A percentile compares a stretch with the other conserved stretches of the same genome.
These are phyloP conservation scores for Hypoxylon fuscum DNA, from an alignment of 495 filamentous ascomycete species.

Conservation along the genomic window DNA sequence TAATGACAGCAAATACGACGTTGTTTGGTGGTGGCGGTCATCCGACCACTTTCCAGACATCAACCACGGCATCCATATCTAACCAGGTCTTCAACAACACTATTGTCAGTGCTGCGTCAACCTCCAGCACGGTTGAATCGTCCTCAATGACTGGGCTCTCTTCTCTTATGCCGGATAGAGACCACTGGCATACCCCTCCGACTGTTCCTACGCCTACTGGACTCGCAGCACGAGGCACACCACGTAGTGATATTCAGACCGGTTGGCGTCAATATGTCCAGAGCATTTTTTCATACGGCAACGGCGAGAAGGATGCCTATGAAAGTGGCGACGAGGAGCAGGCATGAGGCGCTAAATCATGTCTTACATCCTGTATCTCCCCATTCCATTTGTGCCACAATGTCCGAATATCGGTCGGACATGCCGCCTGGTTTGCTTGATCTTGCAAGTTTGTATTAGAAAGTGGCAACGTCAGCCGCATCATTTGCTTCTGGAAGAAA, in stretches of 20 bases:
- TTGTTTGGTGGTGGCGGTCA: conserved; percentile 4
- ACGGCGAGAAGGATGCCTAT: background rate
- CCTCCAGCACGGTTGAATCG: conserved; percentile 5
- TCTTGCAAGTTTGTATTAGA: conserved; percentile 23
- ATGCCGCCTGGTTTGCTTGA: conserved; percentile 19
- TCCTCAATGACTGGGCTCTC: conserved; percentile 1
- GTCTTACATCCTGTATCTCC: conserved; percentile 2
- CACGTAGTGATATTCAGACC: background rate
- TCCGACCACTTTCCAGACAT: conserved; percentile 44
- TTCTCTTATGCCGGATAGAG: conserved; percentile 22
- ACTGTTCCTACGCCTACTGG: conserved; percentile 8
- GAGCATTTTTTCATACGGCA: conserved; percentile 2
- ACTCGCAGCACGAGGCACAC: background rate
- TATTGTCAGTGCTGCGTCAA: background rate
- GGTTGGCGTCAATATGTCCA: conserved; percentile 20
- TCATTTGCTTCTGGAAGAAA: conserved; percentile 20
- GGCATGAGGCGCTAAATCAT: background rate
- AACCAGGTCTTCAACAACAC: conserved; percentile 26
- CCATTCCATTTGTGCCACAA: conserved; percentile 11
- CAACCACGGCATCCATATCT: conserved; percentile 29
- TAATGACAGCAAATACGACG: conserved; percentile 13
- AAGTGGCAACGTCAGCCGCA: background rate
- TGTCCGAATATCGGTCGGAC: conserved; percentile 9
- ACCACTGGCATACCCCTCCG: conserved; percentile 27
- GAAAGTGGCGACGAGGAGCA: conserved; percentile 1